These are phyloP conservation scores for Nakazawaea wickerhamii DNA, from an alignment of 805 yeast genomes.

Conservation along the genomic window DNA sequence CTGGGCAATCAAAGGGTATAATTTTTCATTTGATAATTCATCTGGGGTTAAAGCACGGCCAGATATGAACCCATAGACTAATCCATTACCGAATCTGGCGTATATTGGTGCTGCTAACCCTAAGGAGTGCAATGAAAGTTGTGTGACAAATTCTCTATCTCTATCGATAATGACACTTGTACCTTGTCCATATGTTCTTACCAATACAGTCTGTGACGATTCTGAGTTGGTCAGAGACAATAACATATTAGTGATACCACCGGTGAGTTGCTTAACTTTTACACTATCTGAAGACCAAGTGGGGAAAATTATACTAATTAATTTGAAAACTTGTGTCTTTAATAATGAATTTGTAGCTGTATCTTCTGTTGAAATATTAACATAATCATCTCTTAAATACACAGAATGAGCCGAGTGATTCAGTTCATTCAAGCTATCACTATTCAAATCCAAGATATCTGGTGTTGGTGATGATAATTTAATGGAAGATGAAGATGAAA, in stretches of 20 bases:
- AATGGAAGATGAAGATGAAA: not conserved
- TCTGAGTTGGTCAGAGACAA: conserved; percentile 35
- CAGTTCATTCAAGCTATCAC: conserved; percentile 16
- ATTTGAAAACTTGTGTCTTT: conserved; percentile 30
- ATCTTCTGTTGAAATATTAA: conserved; percentile 32
- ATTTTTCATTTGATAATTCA: conserved; percentile 41
- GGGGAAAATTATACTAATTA: conserved; percentile 23
- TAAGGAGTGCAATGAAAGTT: conserved; percentile 52
- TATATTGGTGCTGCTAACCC: conserved; percentile 64
- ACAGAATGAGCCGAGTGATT: conserved; percentile 41
- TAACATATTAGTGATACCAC: conserved; percentile 62
- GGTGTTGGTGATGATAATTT: conserved; percentile 5
- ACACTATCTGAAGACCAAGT: conserved; percentile 35
- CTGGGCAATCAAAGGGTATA: conserved; percentile 57
- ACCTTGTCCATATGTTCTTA: conserved; percentile 72
- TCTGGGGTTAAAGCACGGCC: conserved; percentile 56
- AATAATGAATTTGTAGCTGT: conserved; percentile 22
- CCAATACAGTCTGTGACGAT: conserved; percentile 38
- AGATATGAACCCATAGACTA: conserved; percentile 62
- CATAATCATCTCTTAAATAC: conserved; percentile 39
- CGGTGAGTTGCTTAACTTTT: conserved; percentile 41
- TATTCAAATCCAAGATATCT: conserved; percentile 6
- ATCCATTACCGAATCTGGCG: conserved; percentile 66
- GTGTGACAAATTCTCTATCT: conserved; percentile 69
- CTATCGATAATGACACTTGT: conserved; percentile 69